These are phyloP conservation scores for Pichia paraexigua DNA, from an alignment of 805 yeast genomes.

Conservation along the genomic window DNA sequence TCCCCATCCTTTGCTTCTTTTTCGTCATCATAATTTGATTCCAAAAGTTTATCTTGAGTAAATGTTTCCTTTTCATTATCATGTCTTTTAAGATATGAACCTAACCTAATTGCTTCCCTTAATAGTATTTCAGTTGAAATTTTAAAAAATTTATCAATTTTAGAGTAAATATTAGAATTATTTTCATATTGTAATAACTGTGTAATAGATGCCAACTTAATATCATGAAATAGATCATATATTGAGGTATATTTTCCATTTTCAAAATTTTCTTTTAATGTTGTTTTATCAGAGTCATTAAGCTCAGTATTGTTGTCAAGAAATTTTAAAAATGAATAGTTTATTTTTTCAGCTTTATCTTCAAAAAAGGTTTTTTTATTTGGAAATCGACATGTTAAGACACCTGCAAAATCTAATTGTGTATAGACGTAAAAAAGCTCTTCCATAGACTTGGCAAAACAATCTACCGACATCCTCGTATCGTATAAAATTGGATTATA, in stretches of 20 bases:
- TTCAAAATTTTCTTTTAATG: constrained; percentile 36
- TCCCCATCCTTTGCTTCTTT: constrained; percentile 10
- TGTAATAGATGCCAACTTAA: constrained; percentile 47
- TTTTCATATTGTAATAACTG: constrained; percentile 39
- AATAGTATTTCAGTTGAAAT: constrained; percentile 54
- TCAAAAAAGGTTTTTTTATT: constrained; percentile 35
- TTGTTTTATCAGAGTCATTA: constrained; percentile 20
- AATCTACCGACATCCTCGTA: constrained; percentile 5
- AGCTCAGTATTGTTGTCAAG: constrained; percentile 20
- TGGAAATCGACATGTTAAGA: constrained; percentile 31
- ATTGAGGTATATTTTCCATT: constrained; percentile 37
- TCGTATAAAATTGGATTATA: neutral
- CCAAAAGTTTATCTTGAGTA: constrained; percentile 9
- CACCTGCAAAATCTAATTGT: constrained; percentile 14
- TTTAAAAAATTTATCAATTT: constrained; percentile 56
- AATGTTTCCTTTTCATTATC: neutral
- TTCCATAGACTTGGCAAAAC: constrained; percentile 11
- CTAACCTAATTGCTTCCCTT: constrained; percentile 48
- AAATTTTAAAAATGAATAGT: constrained; percentile 34
- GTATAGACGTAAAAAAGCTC: constrained; percentile 19
- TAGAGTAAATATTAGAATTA: constrained; percentile 41
- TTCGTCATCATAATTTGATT: constrained; percentile 11
- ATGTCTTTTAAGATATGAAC: constrained; percentile 11
- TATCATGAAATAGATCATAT: constrained; percentile 58
- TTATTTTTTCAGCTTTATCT: constrained; percentile 34